Base-by-base conservation (phyloP, 139 green algal species). In the Astrephomene gubernaculifera region DNA sequence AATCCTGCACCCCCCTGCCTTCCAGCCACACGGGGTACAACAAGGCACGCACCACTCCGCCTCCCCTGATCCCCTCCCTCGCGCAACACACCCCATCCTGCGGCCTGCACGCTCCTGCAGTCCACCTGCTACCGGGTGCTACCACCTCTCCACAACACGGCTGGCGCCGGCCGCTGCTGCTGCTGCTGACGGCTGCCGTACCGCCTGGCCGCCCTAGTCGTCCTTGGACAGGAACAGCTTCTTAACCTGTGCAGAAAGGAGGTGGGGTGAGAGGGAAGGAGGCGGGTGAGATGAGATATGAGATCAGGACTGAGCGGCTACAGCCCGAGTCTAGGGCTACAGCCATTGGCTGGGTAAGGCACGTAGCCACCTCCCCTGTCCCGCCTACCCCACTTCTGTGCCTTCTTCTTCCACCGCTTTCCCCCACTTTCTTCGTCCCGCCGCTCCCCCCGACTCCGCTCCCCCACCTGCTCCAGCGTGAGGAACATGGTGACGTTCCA, bases 401-500 rank as follows among this genome's bases (percentile, higher is more conserved):
- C 49, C 49, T 17, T 57, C 17, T 57, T 17, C 17, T 17, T 57
- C 17, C 49, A 12, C 17, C 12, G 17, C 14, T 17, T 17, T 12
- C 49, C 17, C 17, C 49, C 49, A 57, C 49, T 12, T 12, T 12
- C 17, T 57, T 57, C 49, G 14, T 57, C 49, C 12, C 49, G 14
- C 49, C 17, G 14, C 49, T 17, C 49, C 49, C 49, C 49, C 49
- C 14, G 49, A 39, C 41, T 25, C 38, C 67, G 4, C 19, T 36
- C 67, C 19, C 87, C 86, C 78, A 95, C 92, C 89, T 98, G 95
- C 89, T 99, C 97, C 24, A 99, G 92, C 29, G 94, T 97, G n/a
- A 99, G 83, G 90, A 99, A 99, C 97, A 99, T 99, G 72, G 92
- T 92, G 1, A 98, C 93, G 86, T 99, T 99, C 96, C 96, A 99